Percentiles rank a stretch among this genome's conserved stretches.
These are phyloP conservation scores for Fusarium burgessii DNA, from an alignment of 2,329 filamentous ascomycete species.

Conservation along the genomic window DNA sequence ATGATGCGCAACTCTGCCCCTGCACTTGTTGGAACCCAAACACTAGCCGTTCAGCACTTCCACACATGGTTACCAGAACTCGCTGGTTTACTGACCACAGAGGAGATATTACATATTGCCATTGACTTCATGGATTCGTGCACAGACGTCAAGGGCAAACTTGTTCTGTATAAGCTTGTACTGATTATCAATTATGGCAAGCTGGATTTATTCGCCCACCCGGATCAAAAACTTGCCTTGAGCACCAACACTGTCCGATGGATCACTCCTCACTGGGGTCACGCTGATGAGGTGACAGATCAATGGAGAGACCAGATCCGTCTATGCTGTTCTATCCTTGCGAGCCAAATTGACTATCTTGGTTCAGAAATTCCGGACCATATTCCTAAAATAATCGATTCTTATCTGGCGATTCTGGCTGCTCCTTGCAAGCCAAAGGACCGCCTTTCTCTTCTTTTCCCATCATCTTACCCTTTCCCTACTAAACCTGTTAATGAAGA, in stretches of 20 bases:
- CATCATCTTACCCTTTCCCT: slow-evolving; percentile 89
- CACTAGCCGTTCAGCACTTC: slow-evolving; percentile 93
- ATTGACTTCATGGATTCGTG: slow-evolving; percentile 96
- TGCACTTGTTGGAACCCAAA: slow-evolving; percentile 92
- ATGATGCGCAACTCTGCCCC: slow-evolving; percentile 91
- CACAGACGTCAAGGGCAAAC: slow-evolving; percentile 85
- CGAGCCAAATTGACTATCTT: slow-evolving; percentile 83
- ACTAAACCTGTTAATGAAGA: slow-evolving; percentile 73
- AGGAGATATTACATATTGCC: slow-evolving; percentile 90
- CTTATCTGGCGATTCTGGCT: slow-evolving; percentile 81
- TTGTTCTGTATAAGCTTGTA: slow-evolving; percentile 91
- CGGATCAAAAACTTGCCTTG: slow-evolving; percentile 79
- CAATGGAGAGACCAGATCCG: slow-evolving; percentile 95
- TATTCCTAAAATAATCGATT: slow-evolving; percentile 90
- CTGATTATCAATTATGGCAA: slow-evolving; percentile 92
- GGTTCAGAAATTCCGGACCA: slow-evolving; percentile 88
- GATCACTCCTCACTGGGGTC: slow-evolving; percentile 95
- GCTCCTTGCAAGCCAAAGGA: slow-evolving; percentile 66
- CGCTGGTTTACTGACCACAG: slow-evolving; percentile 76
- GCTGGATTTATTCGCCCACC: slow-evolving; percentile 82
- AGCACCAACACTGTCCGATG: slow-evolving; percentile 87
- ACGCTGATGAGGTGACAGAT: slow-evolving; percentile 76
- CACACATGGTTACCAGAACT: slow-evolving; percentile 98
- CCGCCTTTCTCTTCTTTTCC: slow-evolving; percentile 88
- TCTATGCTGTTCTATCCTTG: slow-evolving; percentile 91